Evolutionary conservation across 345 rosid genomes (phyloP).

Genomic region (Brassica rapa): DNA sequence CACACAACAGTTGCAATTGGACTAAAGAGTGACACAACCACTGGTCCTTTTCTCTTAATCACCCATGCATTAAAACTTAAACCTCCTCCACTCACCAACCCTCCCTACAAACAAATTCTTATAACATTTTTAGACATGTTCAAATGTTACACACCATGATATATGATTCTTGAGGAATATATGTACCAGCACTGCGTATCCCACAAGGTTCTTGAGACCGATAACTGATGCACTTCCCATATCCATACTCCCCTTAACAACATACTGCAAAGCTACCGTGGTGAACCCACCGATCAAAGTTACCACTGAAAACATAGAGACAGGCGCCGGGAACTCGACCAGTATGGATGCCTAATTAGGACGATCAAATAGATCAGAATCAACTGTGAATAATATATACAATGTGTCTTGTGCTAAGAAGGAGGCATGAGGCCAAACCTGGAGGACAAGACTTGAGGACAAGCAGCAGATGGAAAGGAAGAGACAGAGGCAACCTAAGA

Average conservation of each 20-base stretch:
- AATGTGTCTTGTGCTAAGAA: neutral
- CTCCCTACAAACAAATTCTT: conserved; percentile 49
- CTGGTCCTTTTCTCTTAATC: conserved; percentile 83
- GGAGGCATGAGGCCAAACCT: conserved; percentile 44
- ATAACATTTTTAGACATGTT: neutral
- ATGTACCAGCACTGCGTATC: conserved; percentile 62
- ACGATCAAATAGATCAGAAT: conserved; percentile 8
- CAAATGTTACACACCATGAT: neutral
- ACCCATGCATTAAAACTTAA: conserved; percentile 92
- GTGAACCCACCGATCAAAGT: conserved; percentile 65
- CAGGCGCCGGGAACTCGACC: conserved; percentile 69
- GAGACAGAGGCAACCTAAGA: conserved; percentile 73
- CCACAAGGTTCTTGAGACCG: conserved; percentile 43
- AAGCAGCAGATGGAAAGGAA: conserved; percentile 59
- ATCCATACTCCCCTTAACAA: conserved; percentile 48
- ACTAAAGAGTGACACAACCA: conserved; percentile 76
- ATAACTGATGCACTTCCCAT: conserved; percentile 50
- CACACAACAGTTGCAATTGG: conserved; percentile 76
- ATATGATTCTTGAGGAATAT: neutral
- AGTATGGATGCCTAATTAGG: conserved; percentile 61
- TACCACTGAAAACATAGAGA: conserved; percentile 67
- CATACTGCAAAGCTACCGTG: conserved; percentile 51
- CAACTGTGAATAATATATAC: neutral
- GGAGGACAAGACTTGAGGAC: conserved; percentile 68
- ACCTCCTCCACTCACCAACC: conserved; percentile 60